These are phyloP conservation scores for Fragaria ananassa DNA, from an alignment of 306 rosid genomes.

Conservation along the genomic window DNA sequence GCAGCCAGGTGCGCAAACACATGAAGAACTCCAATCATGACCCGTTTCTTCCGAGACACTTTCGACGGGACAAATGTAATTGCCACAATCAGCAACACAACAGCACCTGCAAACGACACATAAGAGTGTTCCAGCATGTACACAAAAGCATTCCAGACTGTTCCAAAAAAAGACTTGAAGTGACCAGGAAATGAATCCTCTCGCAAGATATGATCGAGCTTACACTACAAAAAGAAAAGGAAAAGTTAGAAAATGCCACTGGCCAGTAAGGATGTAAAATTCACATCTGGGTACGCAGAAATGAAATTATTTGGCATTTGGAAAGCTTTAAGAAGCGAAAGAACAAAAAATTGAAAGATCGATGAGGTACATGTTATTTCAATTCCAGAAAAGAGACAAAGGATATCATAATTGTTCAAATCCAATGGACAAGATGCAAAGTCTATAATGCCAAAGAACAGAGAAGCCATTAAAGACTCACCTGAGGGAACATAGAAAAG, in stretches of 20 bases:
- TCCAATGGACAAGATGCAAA: not conserved
- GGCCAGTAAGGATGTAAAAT: conserved; percentile 21
- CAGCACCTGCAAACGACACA: conserved; percentile 70
- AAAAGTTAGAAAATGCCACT: conserved; percentile 21
- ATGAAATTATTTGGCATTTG: not conserved
- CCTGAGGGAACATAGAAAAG: conserved; percentile 97
- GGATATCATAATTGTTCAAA: not conserved
- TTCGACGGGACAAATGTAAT: conserved; percentile 78
- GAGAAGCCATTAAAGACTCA: conserved; percentile 33
- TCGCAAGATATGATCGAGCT: conserved; percentile 83
- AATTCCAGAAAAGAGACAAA: not conserved
- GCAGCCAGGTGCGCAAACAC: conserved; percentile 85
- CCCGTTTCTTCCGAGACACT: conserved; percentile 77
- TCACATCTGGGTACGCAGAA: conserved; percentile 7
- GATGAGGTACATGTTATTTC: not conserved
- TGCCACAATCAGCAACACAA: conserved; percentile 68
- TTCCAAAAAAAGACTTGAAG: conserved; percentile 66
- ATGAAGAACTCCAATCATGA: conserved; percentile 76
- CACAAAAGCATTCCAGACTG: conserved; percentile 80
- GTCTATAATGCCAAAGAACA: not conserved
- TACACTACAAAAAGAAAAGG: conserved; percentile 58
- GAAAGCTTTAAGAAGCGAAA: conserved; percentile 19
- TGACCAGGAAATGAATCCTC: conserved; percentile 81
- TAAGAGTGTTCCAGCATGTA: conserved; percentile 63
- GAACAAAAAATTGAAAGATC: not conserved